Base-by-base conservation (phyloP, 148 eudicot genomes). In the Arctostaphylos glauca region DNA sequence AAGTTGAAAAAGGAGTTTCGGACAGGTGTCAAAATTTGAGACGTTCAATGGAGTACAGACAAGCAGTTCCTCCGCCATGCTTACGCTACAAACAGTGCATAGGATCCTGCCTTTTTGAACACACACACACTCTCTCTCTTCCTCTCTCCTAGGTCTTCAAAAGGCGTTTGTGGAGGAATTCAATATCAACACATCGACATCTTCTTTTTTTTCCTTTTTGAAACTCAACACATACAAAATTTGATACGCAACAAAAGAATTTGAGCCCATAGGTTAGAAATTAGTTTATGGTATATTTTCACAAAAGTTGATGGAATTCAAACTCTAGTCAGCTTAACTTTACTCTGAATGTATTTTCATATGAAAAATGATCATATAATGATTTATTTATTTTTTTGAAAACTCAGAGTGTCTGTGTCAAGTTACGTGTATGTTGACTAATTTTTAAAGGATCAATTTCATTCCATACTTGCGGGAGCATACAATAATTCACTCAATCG, bases 51-150 rank as follows among this genome's bases (percentile, higher is more conserved):
- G 53, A 49, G 81, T 38, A 62, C 60, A 86, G 85, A n/a, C 73
- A 74, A 66, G 81, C 21, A 78, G 83, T 86, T 87, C 66, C 31
- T 15, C 81, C 7, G 2, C 72, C 13, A 6, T 21, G 67, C 62
- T 87, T 86, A 86, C 91, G 85, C 83, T 84, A 58, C 81, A 67
- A 67, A 89, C 86, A 87, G 83, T 83, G 83, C 87, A 58, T 81
- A 74, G 84, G 89, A 87, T 87, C 74, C 84, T 83, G 85, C 83
- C 88, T 76, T 82, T 78, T 83, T 76, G 77, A 82, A 64, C 14
- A 31, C 38, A 31, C 38, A 31, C 38, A 31, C 38, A 31, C 14
- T 8, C 38, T 8, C 71, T 66, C 71, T 66, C 82, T 53, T 66
- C 18, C 62, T 59, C 66, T n/a, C 10, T 7, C n/a, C 66, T 60